phyloP scores from a whole-genome alignment of 2,329 filamentous ascomycete genomes.

The Leptographium procerum region DNA sequence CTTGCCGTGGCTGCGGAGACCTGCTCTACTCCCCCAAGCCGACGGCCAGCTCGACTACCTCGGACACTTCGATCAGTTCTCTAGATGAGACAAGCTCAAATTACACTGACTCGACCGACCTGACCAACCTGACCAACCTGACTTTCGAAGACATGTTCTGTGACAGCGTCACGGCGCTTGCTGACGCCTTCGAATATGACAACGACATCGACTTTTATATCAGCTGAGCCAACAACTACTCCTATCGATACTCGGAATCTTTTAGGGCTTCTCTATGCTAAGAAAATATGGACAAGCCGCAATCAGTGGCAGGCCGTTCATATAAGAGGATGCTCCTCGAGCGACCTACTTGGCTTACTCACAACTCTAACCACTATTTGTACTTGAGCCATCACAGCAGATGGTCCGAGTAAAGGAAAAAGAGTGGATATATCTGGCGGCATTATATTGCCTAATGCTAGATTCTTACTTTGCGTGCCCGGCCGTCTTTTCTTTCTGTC shows the following conservation, averaged over 20 bases:
- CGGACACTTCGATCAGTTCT: not conserved
- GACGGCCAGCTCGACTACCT: not conserved
- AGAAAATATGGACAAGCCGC: not conserved
- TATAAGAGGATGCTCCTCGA: too few species aligned
- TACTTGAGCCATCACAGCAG: too few species aligned
- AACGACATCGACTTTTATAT: constrained; percentile 1
- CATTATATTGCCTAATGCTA: not conserved
- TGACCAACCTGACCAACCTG: not conserved
- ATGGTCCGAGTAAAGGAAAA: too few species aligned
- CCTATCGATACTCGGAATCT: not conserved
- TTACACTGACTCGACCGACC: not conserved
- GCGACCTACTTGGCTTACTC: too few species aligned
- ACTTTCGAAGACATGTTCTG: too few species aligned
- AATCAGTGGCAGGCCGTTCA: too few species aligned
- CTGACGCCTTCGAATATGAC: constrained; percentile 2
- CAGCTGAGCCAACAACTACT: not conserved
- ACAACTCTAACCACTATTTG: too few species aligned
- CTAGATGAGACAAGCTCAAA: not conserved
- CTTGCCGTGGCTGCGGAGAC: constrained; percentile 28
- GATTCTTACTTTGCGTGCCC: not conserved
- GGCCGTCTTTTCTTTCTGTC: constrained; percentile 23
- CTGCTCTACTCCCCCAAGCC: constrained; percentile 11
- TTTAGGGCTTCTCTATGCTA: not conserved
- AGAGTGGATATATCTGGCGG: too few species aligned
- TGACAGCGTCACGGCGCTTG: not conserved